These are phyloP conservation scores for Mycena rosella DNA, from an alignment of 768 basidiomycete species.

Conservation along the genomic window DNA sequence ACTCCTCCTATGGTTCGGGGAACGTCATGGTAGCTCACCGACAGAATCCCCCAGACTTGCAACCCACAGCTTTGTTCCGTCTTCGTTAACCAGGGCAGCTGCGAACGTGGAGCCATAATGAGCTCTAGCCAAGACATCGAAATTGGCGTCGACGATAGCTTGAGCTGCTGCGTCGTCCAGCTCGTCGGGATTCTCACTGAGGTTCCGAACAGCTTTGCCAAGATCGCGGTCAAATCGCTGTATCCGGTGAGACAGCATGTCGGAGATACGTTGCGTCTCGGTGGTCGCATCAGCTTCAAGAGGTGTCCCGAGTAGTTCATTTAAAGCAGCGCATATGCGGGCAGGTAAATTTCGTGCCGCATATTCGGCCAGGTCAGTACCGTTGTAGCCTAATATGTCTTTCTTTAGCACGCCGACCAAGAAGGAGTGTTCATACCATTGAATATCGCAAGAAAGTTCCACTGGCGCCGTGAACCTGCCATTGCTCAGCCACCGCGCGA, in stretches of 20 bases:
- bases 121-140: neutral
- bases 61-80: neutral
- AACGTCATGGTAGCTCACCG: too few relatives aligned
- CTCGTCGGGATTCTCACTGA: neutral
- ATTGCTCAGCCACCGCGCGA: neutral
- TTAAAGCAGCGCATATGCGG: neutral
- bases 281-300: too few relatives aligned
- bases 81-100: neutral
- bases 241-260: neutral
- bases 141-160: neutral
- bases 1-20: too few relatives aligned
- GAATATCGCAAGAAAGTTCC: neutral
- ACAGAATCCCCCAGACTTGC: neutral
- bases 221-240: neutral
- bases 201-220: neutral
- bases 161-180: neutral
- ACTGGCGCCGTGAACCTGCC: neutral
- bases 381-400: neutral
- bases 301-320: neutral
- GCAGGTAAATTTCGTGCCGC: neutral
- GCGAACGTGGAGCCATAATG: neutral
- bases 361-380: neutral
- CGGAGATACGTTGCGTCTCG: neutral
- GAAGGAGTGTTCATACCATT: neutral
- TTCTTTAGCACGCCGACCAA: neutral